phyloP scores from a whole-genome alignment of 345 rosid genomes.

The Ricinus communis region DNA sequence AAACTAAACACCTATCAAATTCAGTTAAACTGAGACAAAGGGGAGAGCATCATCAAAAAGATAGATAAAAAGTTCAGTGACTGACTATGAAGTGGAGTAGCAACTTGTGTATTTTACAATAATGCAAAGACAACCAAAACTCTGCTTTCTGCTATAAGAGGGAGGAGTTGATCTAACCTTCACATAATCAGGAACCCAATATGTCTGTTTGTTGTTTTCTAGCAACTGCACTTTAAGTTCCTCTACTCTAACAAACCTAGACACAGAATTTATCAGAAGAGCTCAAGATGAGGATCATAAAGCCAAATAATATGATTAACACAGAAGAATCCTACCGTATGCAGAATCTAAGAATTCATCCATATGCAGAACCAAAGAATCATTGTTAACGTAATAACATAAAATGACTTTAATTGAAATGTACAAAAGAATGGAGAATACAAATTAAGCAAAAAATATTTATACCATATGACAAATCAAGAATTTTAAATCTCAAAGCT shows the following conservation, averaged over 20 bases:
- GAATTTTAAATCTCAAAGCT: background rate
- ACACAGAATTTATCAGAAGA: slow-evolving; percentile 6
- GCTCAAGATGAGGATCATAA: background rate
- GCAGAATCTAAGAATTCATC: background rate
- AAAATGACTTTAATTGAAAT: background rate
- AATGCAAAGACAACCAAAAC: background rate
- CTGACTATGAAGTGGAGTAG: too few relatives aligned
- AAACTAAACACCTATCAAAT: background rate
- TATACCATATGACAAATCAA: background rate
- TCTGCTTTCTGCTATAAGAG: background rate
- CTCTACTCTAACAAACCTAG: slow-evolving; percentile 95
- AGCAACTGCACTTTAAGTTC: slow-evolving; percentile 68
- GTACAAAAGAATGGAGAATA: background rate
- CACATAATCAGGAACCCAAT: slow-evolving; percentile 99
- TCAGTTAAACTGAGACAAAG: background rate
- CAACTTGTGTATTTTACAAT: too few relatives aligned
- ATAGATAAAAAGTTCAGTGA: too few relatives aligned
- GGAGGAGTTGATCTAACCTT: slow-evolving; percentile 51
- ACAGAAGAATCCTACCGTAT: background rate
- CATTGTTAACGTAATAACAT: background rate
- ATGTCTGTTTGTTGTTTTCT: slow-evolving; percentile 77
- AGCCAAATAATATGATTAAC: background rate
- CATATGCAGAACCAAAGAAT: background rate
- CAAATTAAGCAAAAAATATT: background rate
- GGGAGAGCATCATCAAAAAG: background rate